Conservation (phyloP, 331 rosid species). For the Erythrophleum ivorense region DNA sequence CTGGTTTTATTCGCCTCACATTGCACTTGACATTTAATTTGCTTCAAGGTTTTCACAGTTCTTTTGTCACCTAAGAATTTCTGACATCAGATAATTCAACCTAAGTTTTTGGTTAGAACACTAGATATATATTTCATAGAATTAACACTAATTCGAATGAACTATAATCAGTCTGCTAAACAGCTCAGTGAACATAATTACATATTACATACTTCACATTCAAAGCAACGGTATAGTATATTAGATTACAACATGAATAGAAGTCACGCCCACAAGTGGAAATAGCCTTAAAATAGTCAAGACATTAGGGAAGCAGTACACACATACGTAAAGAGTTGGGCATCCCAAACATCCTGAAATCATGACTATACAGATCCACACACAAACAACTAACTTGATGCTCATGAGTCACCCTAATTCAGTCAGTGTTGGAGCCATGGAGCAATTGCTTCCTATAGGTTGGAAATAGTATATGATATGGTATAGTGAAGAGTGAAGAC, state of each 20-base stretch:
- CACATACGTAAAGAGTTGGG: slow-evolving; percentile 29
- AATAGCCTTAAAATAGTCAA: slow-evolving; percentile 43
- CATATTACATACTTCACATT: slow-evolving; percentile 44
- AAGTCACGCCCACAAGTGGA: slow-evolving; percentile 40
- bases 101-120: background rate
- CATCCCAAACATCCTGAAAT: slow-evolving; percentile 48
- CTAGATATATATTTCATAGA: background rate
- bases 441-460: slow-evolving; percentile 49
- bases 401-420: slow-evolving; percentile 45
- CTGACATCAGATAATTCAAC: slow-evolving; percentile 10
- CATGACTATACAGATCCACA: slow-evolving; percentile 59
- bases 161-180: slow-evolving; percentile 45
- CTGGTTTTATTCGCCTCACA: background rate
- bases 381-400: slow-evolving; percentile 49
- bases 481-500: slow-evolving; percentile 43
- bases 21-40: slow-evolving; percentile 18
- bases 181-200: slow-evolving; percentile 46
- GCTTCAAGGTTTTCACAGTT: slow-evolving; percentile 17
- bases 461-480: slow-evolving; percentile 46
- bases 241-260: slow-evolving; percentile 55
- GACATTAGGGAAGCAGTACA: slow-evolving; percentile 49
- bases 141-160: slow-evolving; percentile 30
- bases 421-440: slow-evolving; percentile 50
- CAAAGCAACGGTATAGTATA: slow-evolving; percentile 39
- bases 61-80: background rate